Conservation (phyloP, 163 green algal genomes). For the Chlamydomonas reinhardtii region DNA sequence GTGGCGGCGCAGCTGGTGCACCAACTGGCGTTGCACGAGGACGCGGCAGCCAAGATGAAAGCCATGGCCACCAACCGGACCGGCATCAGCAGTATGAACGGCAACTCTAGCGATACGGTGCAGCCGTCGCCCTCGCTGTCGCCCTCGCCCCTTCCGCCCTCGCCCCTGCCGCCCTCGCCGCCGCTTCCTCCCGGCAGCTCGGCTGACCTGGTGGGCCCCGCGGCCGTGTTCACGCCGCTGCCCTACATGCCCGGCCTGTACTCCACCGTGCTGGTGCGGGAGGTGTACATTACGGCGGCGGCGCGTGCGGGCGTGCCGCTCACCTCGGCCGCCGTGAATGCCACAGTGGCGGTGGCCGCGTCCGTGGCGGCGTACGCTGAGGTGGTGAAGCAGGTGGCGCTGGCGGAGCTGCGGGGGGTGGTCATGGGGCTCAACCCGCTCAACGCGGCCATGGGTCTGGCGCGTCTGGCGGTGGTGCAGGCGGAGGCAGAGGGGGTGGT, state of each 20-base stretch:
- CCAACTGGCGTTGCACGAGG: neutral
- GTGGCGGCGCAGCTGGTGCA: neutral
- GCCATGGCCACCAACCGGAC: no score
- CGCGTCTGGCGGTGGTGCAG: slow-evolving; percentile 36
- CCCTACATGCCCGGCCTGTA: neutral
- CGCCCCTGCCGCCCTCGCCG: neutral
- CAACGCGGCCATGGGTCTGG: slow-evolving; percentile 7
- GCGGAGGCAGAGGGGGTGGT: slow-evolving; percentile 11
- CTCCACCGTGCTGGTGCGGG: neutral
- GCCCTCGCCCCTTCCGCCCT: neutral
- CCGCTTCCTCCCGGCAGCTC: neutral
- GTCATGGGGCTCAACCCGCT: slow-evolving; percentile 28
- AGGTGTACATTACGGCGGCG: neutral
- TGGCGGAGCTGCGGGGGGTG: neutral
- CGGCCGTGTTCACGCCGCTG: no score
- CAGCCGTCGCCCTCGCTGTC: neutral
- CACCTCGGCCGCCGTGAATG: neutral
- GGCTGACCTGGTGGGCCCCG: neutral
- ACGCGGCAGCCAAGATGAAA: no score
- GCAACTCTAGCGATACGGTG: neutral
- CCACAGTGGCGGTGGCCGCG: slow-evolving; percentile 12
- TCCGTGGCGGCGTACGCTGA: slow-evolving; percentile 7
- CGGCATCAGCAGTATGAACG: neutral
- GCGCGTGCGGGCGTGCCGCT: neutral
- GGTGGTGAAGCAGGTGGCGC: slow-evolving; percentile 13